phyloP scores from a whole-genome alignment of 345 rosid genomes.

The Lumnitzera littorea region DNA sequence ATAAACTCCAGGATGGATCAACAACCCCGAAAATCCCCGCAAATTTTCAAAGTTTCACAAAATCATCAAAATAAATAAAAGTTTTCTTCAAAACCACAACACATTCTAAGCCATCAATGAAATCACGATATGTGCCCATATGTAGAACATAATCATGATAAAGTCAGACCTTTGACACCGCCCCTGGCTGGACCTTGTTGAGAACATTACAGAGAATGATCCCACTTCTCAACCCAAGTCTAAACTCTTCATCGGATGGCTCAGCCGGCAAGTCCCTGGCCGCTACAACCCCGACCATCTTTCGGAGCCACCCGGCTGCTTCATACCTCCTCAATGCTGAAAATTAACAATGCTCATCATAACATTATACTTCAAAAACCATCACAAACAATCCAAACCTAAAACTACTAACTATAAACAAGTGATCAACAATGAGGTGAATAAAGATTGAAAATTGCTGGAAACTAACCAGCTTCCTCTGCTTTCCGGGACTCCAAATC shows the following conservation, averaged over 20 bases:
- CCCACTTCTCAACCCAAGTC: conserved; percentile 83
- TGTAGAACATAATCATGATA: neutral
- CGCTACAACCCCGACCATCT: conserved; percentile 66
- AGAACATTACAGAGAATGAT: conserved; percentile 77
- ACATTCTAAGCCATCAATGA: no score
- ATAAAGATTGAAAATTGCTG: neutral
- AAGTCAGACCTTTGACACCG: conserved; percentile 56
- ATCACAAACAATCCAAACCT: neutral
- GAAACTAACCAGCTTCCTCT: conserved; percentile 55
- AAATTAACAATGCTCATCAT: neutral
- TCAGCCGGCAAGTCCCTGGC: conserved; percentile 82
- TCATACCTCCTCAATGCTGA: conserved; percentile 60
- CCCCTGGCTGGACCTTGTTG: conserved; percentile 71
- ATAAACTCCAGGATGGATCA: no score
- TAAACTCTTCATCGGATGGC: conserved; percentile 77
- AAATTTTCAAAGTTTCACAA: neutral
- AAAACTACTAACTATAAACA: neutral
- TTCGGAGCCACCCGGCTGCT: conserved; percentile 81
- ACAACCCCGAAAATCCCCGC: neutral
- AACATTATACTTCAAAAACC: neutral
- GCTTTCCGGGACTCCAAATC: conserved; percentile 62
- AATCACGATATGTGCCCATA: no score
- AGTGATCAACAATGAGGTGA: neutral
- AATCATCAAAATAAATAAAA: neutral
- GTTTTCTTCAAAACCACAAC: neutral